phyloP scores from a whole-genome alignment of 371 early-diverging fungal species.

The Blastocladiella emersonii region DNA sequence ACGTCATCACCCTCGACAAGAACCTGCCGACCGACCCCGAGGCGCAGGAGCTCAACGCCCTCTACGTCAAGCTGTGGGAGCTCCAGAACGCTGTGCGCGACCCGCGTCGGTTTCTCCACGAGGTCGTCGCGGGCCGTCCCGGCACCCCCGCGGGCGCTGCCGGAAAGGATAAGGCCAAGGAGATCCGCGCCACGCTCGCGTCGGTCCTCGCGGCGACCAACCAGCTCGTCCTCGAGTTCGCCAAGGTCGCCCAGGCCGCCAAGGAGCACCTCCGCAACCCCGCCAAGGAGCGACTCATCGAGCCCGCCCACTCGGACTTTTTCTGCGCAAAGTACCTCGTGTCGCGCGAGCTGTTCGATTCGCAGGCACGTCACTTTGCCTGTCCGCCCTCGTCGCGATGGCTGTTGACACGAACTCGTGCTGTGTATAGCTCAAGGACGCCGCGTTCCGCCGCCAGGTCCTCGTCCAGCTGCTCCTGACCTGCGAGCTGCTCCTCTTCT shows the following conservation, averaged over 20 bases:
- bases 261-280: not conserved
- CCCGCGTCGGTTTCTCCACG: too few relatives aligned
- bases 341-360: not conserved
- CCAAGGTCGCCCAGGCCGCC: not conserved
- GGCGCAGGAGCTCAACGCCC: not conserved
- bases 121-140: too few relatives aligned
- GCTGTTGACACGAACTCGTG: too few relatives aligned
- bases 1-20: not conserved
- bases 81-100: too few relatives aligned
- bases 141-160: too few relatives aligned
- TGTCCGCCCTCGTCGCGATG: too few relatives aligned
- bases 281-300: not conserved
- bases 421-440: slow-evolving; percentile 1
- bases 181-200: not conserved
- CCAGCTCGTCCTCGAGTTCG: not conserved
- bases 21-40: not conserved
- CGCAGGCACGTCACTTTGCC: not conserved
- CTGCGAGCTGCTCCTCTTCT: not conserved
- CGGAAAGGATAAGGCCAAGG: too few relatives aligned
- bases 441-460: slow-evolving; percentile 1
- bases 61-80: not conserved
- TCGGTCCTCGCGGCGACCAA: not conserved
- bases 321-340: not conserved
- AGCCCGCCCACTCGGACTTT: not conserved
- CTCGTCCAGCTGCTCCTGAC: not conserved